phyloP scores from a whole-genome alignment of 768 basidiomycete genomes.

The Pleurotus ostreatus region DNA sequence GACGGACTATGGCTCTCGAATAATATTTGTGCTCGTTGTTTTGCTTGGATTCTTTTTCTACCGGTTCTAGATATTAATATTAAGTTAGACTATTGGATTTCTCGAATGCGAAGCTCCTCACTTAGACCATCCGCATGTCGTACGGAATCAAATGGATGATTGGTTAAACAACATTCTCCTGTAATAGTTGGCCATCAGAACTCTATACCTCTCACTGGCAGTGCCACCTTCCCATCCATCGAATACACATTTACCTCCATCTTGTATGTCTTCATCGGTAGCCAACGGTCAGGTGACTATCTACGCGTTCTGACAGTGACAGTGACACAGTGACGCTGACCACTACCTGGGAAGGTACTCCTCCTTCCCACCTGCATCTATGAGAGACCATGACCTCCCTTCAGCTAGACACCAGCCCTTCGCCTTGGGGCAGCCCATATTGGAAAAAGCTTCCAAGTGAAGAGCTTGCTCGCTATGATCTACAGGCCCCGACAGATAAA shows the following conservation, averaged over 20 bases:
- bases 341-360: no score
- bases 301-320: no score
- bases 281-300: no score
- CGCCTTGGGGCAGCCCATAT: background rate
- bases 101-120: background rate
- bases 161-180: no score
- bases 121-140: no score
- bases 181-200: no score
- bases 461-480: background rate
- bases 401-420: background rate
- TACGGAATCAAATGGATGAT: background rate
- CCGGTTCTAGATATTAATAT: constrained; percentile 1
- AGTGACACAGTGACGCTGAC: no score
- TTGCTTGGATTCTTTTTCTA: constrained; percentile 20
- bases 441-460: background rate
- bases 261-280: no score
- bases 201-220: no score
- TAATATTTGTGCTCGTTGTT: constrained; percentile 15
- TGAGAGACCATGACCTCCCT: background rate
- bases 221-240: no score
- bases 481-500: background rate
- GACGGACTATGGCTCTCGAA: constrained; percentile 40
- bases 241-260: no score
- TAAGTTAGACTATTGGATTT: background rate
- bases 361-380: no score